Conservation (phyloP, 2,329 filamentous ascomycete genomes). For the Fusarium acutatum region DNA sequence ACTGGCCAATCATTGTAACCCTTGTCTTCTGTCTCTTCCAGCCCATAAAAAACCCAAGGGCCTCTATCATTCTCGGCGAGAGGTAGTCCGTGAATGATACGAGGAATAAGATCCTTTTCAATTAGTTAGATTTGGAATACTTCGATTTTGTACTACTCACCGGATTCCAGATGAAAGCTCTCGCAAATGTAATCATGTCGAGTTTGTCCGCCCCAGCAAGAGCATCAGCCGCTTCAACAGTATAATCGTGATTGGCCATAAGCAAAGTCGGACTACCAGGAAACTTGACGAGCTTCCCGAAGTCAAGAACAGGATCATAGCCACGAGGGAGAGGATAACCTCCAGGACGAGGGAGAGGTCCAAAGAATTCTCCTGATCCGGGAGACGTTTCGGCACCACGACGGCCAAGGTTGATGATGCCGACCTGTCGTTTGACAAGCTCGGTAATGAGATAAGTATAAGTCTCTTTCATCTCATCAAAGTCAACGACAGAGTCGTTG, state of each 20-base stretch:
- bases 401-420: background rate
- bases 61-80: background rate
- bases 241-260: constrained; percentile 14
- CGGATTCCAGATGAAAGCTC: constrained; percentile 2
- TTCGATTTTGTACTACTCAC: background rate
- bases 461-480: background rate
- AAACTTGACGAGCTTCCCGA: constrained; percentile 1
- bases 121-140: background rate
- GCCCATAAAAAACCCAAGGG: background rate
- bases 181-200: background rate
- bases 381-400: background rate
- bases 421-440: background rate
- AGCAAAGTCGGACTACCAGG: background rate
- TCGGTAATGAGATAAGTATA: background rate
- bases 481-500: constrained; percentile 2
- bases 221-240: background rate
- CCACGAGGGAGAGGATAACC: background rate
- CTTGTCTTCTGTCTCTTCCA: background rate
- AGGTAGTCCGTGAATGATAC: background rate
- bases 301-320: constrained; percentile 3
- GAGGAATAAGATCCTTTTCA: background rate
- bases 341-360: background rate
- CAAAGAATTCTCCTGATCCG: background rate
- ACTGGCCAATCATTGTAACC: constrained; percentile 15
- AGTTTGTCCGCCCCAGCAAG: background rate